These are phyloP conservation scores for Teunomyces lycoperdinae DNA, from an alignment of 805 yeast genomes.

Conservation along the genomic window DNA sequence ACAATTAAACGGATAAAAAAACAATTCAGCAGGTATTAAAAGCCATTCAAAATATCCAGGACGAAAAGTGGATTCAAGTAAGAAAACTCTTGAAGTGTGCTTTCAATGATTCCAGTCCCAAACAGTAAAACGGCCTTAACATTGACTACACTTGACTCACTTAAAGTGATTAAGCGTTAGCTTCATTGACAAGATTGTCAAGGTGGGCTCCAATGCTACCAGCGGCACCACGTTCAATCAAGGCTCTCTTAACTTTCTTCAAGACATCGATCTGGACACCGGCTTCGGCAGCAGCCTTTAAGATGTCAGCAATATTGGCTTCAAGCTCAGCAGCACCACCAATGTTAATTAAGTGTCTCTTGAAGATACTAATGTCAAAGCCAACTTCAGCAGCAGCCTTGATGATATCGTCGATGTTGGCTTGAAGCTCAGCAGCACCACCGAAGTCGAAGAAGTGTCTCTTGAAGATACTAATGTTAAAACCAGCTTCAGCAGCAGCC, in stretches of 20 bases:
- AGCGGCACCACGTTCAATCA: constrained; percentile 3
- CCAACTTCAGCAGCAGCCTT: constrained; percentile 8
- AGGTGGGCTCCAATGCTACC: background rate
- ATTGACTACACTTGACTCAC: too few relatives aligned
- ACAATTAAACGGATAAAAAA: background rate
- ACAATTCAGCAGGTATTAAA: background rate
- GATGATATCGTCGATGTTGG: constrained; percentile 8
- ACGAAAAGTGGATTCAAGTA: background rate
- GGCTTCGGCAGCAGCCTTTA: constrained; percentile 8
- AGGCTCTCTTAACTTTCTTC: constrained; percentile 1
- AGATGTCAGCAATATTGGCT: constrained; percentile 9
- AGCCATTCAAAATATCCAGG: background rate
- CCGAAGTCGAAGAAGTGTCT: constrained; percentile 1
- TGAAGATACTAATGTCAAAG: background rate
- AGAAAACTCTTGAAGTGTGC: too few relatives aligned
- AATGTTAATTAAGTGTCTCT: constrained; percentile 9
- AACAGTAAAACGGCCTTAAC: background rate
- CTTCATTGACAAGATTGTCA: constrained; percentile 5
- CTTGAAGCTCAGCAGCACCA: constrained; percentile 7
- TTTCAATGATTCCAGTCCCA: too few relatives aligned
- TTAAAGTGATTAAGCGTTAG: background rate
- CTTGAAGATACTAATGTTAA: background rate
- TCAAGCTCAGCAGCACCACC: constrained; percentile 8
- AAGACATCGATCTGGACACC: constrained; percentile 5
- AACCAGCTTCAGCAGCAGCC: constrained; percentile 7